A percentile compares a stretch with the other conserved stretches of the same genome.
Evolutionary conservation across 2,329 filamentous ascomycete species (phyloP).

Genomic region (Podosphaera xanthii): DNA sequence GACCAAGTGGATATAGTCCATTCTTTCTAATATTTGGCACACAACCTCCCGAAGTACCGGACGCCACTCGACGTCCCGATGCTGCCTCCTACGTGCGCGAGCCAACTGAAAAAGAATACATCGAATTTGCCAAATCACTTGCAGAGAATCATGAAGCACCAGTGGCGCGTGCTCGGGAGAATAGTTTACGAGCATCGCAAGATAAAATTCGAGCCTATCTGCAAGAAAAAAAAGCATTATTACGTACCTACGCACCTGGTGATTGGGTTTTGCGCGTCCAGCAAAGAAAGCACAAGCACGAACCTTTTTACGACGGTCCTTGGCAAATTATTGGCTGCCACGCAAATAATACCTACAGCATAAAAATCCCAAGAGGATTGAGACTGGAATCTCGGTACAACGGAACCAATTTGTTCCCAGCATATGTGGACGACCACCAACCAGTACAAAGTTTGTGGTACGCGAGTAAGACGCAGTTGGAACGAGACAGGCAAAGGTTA

Average conservation of each 20-base stretch:
- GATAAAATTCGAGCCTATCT: not conserved
- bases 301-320: not conserved
- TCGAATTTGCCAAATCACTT: not conserved
- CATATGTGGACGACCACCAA: not conserved
- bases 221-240: not conserved
- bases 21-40: not conserved
- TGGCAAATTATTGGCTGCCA: not conserved
- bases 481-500: not conserved
- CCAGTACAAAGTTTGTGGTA: not conserved
- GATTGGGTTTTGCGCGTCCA: not conserved
- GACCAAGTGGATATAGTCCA: not conserved
- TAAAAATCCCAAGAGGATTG: not conserved
- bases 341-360: not conserved
- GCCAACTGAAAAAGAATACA: not conserved
- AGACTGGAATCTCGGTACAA: not conserved
- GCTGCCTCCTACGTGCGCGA: not conserved
- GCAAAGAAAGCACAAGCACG: constrained; percentile 1
- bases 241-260: not conserved
- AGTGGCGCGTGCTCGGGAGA: not conserved
- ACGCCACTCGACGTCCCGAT: not conserved
- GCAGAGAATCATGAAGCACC: not conserved
- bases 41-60: not conserved
- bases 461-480: not conserved
- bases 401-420: not conserved
- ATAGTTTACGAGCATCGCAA: not conserved